Percentiles rank a stretch among this genome's conserved stretches.
Evolutionary conservation across 2,329 filamentous ascomycete species (phyloP).

Genomic region (Xylariaceae sp.): DNA sequence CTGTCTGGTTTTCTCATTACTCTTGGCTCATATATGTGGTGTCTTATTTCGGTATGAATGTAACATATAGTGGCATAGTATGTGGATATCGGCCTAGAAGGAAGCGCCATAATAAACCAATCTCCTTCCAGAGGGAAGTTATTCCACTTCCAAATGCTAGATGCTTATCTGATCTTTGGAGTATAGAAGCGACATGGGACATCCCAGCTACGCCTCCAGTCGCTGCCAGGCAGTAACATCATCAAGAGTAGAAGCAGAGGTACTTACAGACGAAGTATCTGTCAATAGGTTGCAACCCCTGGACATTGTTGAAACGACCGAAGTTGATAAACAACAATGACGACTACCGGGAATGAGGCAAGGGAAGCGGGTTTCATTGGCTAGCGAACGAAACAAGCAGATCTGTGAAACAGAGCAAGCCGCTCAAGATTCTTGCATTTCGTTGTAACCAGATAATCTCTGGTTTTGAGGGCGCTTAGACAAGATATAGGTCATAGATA

Average conservation of each 20-base stretch:
- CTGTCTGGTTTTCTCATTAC: not conserved
- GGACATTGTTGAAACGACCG: conserved; percentile 11
- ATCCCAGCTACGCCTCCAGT: not conserved
- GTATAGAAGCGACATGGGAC: not conserved
- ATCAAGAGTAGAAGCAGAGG: not conserved
- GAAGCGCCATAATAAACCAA: conserved; percentile 1
- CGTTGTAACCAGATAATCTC: conserved; percentile 6
- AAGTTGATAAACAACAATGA: conserved; percentile 2
- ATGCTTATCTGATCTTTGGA: not conserved
- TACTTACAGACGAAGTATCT: not conserved
- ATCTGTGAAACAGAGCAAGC: conserved; percentile 4
- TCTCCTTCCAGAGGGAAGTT: not conserved
- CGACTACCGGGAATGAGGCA: conserved; percentile 1
- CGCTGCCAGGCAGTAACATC: conserved; percentile 4
- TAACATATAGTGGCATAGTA: not conserved
- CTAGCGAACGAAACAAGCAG: conserved; percentile 1
- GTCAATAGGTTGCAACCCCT: not conserved
- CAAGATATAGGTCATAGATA: conserved; percentile 9
- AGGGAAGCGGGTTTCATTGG: conserved; percentile 11
- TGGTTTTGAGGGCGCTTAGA: conserved; percentile 21
- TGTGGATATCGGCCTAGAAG: not conserved
- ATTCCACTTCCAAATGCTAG: conserved; percentile 3
- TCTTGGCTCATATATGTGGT: not conserved
- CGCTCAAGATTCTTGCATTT: not conserved
- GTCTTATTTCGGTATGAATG: not conserved